Evolutionary conservation across 2,329 filamentous ascomycete species (phyloP), one percentile per base, ranked within the genome.

Genomic region (Neurospora sp.): DNA sequence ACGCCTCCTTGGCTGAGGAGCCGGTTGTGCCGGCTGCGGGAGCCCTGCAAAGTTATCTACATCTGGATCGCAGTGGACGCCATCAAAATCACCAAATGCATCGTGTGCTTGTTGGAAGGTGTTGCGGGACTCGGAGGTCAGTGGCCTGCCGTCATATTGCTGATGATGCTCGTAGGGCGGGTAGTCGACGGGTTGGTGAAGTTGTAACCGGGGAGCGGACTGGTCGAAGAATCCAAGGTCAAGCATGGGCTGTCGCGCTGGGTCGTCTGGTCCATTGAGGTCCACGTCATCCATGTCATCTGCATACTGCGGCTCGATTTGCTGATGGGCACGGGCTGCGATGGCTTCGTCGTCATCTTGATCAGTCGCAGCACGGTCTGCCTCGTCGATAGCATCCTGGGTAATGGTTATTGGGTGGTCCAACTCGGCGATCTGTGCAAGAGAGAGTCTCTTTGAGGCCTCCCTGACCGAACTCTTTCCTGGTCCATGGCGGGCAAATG

Each of bases 11-110:
- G 77, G 73, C 28, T 72, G 62, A 1, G 72, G 70, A 15, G 72
- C 66, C 5, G 23, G 52, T 19, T 77, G 72, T 1, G 73, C 70
- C 4, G 74, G 75, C 69, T 74, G 73, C 7, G 72, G 67, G 3
- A 72, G 72, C 23, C 71, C 71, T 1, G 75, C 72, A 58, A 77
- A 73, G 28, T 75, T 73, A 42, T 72, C 70, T 1, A 72, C 74
- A 7, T 88, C 84, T 4, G 89, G 86, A 38, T 87, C 85, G 77
- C 89, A 93, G 77, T 95, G 91, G 15, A 91, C 90, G 43, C 92
- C 92, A 77, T 96, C 92, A 76, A 96, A 96, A 77, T 94, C 91
- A 58, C 88, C 86, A 81, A 95, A 96, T 3, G 91, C 86, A 46
- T 85, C 81, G 72, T 88, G 82, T 19, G 87, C 87, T 77, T 91